Percentiles rank a stretch among this genome's conserved stretches.
Evolutionary conservation across 371 early-diverging fungal genomes (phyloP).

Genomic region (Umbelopsis sp.): DNA sequence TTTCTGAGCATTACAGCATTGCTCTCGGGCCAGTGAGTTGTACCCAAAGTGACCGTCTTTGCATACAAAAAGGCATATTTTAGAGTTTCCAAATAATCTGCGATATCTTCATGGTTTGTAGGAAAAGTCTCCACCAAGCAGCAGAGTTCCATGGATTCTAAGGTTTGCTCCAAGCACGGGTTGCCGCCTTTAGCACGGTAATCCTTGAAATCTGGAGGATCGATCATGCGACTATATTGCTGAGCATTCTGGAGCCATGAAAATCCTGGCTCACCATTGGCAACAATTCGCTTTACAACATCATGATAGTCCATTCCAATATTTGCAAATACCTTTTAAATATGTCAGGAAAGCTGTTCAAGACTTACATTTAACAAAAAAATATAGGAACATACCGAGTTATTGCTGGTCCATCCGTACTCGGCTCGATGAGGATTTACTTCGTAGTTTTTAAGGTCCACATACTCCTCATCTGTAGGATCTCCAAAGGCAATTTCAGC

Average conservation of each 20-base stretch:
- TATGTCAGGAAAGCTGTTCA: background rate
- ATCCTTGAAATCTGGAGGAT: slow-evolving; percentile 30
- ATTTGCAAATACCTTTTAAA: slow-evolving; percentile 27
- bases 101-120: slow-evolving; percentile 28
- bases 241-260: slow-evolving; percentile 46
- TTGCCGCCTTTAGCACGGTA: slow-evolving; percentile 38
- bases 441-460: slow-evolving; percentile 43
- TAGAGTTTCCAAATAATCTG: slow-evolving; percentile 41
- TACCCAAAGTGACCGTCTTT: slow-evolving; percentile 42
- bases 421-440: slow-evolving; percentile 39
- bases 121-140: slow-evolving; percentile 48
- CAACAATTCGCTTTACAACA: slow-evolving; percentile 27
- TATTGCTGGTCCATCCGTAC: slow-evolving; percentile 47
- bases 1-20: slow-evolving; percentile 46
- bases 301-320: slow-evolving; percentile 37
- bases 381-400: slow-evolving; percentile 27
- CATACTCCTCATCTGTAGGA: slow-evolving; percentile 31
- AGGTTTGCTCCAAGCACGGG: slow-evolving; percentile 46
- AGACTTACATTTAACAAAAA: background rate
- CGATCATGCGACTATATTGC: slow-evolving; percentile 36
- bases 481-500: slow-evolving; percentile 52
- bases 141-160: slow-evolving; percentile 46
- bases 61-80: slow-evolving; percentile 41
- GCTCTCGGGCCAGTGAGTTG: slow-evolving; percentile 41
- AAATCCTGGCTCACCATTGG: slow-evolving; percentile 47